Base-by-base conservation (phyloP, 495 filamentous ascomycete species). In the Lentithecium fluviatile region DNA sequence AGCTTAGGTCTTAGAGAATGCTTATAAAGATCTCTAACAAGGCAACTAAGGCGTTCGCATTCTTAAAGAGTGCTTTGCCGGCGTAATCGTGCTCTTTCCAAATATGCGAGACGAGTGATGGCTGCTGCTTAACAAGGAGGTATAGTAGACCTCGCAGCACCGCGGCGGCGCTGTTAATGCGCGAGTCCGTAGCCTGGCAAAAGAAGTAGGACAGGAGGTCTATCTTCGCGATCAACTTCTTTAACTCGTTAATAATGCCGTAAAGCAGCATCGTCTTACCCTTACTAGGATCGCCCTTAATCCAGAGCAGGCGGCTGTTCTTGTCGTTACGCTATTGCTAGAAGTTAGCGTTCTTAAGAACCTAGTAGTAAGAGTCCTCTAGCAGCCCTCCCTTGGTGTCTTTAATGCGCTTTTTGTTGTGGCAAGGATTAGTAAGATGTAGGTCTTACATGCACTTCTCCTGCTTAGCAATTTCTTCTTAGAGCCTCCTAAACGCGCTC, bases 111-210 rank as follows among this genome's bases (percentile, higher is more conserved):
- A 76, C 64, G 37, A 77, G 74, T 15, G 52, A 62, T 52, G 58
- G 71, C 37, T 75, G 69, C 43, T 70, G 60, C 23, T 69, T 24
- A 42, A 74, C 56, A 24, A 77, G 66, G 15, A 69, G 46, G 62
- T 70, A 78, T 2, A 78, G 73, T 8, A 80, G 56, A 20, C 76
- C 74, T 3, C 75, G 68, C 3, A 79, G 62, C 0, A 78, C 70
- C 3, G 74, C 65, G 7, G 72, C 72, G 11, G 29, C 29, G 29
- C 10, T 32, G 29, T 32, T 32, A 10, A 32, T 32, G 3, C 29
- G 29, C 10, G 29, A 32, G 29, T 32, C 64, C 8, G 71, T 49
- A 26, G 46, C 46, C 46, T 49, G 23, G 46, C 17, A 49, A 19
- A 49, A 49, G 53, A 56, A 45, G 53, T 45, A 56, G 37, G 53